Evolutionary conservation across 176 grass and related monocot genomes (phyloP).

Genomic region (Oryza glumipatula): DNA sequence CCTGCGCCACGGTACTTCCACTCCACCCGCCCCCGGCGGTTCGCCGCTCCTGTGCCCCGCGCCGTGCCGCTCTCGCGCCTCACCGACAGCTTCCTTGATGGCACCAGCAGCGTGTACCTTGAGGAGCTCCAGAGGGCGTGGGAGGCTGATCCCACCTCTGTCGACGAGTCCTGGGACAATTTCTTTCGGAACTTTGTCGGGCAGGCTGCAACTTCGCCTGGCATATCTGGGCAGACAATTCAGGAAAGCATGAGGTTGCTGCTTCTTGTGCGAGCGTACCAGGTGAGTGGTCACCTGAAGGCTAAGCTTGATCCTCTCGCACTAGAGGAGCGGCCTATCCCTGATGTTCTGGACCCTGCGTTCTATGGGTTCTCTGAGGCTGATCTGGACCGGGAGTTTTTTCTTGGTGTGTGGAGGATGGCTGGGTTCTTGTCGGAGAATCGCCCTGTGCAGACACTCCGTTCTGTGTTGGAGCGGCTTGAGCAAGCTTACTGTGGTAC

Average conservation of each 20-base stretch:
- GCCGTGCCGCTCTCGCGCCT: constrained; percentile 77
- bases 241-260: constrained; percentile 89
- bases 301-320: constrained; percentile 88
- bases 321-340: constrained; percentile 59
- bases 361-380: constrained; percentile 91
- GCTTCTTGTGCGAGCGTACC: constrained; percentile 76
- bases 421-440: constrained; percentile 87
- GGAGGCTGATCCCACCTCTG: constrained; percentile 69
- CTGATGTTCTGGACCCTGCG: constrained; percentile 68
- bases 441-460: constrained; percentile 83
- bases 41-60: constrained; percentile 53
- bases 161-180: constrained; percentile 90
- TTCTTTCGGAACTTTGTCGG: constrained; percentile 91
- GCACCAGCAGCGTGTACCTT: constrained; percentile 79
- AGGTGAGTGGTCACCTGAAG: constrained; percentile 94
- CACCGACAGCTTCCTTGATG: constrained; percentile 81
- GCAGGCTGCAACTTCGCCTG: constrained; percentile 59
- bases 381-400: constrained; percentile 89
- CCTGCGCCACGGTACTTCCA: constrained; percentile 50
- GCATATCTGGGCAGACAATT: constrained; percentile 83
- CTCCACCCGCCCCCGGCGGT: constrained; percentile 42
- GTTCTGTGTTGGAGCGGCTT: constrained; percentile 44
- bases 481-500: constrained; percentile 88
- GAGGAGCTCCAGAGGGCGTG: constrained; percentile 88
- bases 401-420: constrained; percentile 97